These are phyloP conservation scores for Vigna angularis DNA, from an alignment of 306 rosid species.

Conservation along the genomic window DNA sequence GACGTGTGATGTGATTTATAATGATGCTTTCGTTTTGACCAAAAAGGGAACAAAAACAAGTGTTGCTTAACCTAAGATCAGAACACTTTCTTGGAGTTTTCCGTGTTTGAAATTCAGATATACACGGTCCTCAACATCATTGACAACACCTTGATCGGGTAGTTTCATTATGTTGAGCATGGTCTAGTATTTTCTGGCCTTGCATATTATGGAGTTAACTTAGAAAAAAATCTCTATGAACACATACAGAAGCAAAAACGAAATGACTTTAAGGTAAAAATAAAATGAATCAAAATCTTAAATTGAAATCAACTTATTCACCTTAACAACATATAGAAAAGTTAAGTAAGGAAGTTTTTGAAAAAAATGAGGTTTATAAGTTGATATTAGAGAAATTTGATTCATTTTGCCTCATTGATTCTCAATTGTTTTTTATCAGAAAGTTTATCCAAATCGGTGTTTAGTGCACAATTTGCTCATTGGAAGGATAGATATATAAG, in stretches of 20 bases:
- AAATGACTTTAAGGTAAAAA: background rate
- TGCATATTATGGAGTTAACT: background rate
- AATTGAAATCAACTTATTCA: background rate
- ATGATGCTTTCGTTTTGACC: background rate
- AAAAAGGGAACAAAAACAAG: background rate
- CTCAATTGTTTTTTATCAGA: background rate
- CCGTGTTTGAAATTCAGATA: constrained; percentile 22
- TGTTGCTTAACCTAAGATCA: constrained; percentile 11
- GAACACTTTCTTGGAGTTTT: background rate
- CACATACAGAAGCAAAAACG: background rate
- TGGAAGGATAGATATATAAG: constrained; percentile 5
- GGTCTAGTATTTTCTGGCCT: background rate
- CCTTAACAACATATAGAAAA: background rate
- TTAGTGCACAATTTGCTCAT: background rate
- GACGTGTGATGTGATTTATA: background rate
- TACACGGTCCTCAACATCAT: background rate
- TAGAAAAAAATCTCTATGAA: background rate
- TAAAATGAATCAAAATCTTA: background rate
- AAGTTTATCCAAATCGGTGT: background rate
- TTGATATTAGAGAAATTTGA: background rate
- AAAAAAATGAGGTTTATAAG: background rate
- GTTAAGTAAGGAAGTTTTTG: background rate
- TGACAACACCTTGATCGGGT: background rate
- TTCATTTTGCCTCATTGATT: background rate
- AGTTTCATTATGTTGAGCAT: constrained; percentile 17